phyloP scores from a whole-genome alignment of 2,329 filamentous ascomycete species.

The Didymella keratinophila region DNA sequence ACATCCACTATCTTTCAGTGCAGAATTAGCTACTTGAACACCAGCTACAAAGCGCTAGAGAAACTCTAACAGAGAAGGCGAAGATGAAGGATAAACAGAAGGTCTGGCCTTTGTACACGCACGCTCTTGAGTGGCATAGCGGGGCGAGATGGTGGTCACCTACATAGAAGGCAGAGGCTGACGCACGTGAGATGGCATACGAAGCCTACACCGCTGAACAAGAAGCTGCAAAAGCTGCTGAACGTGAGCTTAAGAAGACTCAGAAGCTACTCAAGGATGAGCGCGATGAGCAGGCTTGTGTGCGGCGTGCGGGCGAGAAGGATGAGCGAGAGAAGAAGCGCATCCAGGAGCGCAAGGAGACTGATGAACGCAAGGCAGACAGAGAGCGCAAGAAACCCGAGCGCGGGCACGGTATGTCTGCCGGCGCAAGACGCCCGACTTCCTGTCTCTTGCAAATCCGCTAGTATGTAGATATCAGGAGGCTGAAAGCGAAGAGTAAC shows the following conservation, averaged over 20 bases:
- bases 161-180: constrained; percentile 2
- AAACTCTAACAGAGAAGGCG: background rate
- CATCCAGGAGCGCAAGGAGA: constrained; percentile 1
- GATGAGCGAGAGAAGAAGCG: background rate
- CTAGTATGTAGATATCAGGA: no score
- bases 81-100: background rate
- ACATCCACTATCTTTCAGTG: constrained; percentile 6
- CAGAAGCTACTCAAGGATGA: constrained; percentile 6
- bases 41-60: constrained; percentile 1
- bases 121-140: constrained; percentile 5
- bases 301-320: background rate
- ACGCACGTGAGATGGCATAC: background rate
- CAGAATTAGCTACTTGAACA: constrained; percentile 1
- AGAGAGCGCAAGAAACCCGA: constrained; percentile 1
- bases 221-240: constrained; percentile 6
- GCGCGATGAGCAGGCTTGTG: constrained; percentile 1
- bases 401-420: no score
- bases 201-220: background rate
- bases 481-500: no score
- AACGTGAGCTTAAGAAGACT: background rate
- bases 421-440: no score
- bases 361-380: constrained; percentile 4
- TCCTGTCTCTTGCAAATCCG: no score
- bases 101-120: background rate
- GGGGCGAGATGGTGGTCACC: constrained; percentile 10